Evolutionary conservation across 2,329 filamentous ascomycete species (phyloP), one percentile per base, ranked within the genome.

Genomic region (Talaromyces sp.): DNA sequence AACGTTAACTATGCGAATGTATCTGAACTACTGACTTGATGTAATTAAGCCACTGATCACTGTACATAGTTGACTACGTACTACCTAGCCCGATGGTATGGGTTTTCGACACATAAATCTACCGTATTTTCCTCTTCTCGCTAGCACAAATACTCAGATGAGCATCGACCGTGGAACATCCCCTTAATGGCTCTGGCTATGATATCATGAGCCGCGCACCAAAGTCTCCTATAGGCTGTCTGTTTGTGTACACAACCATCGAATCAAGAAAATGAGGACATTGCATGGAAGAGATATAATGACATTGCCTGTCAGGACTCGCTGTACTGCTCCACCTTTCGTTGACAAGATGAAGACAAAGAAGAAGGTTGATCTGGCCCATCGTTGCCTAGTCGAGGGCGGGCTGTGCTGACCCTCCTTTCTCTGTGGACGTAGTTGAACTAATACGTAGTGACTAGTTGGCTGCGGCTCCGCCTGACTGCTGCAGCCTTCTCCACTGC

Each of bases 401-500:
- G 23, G 25, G 25, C 25, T 31, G n/a, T 3, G 18, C 23, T 21
- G 23, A 23, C n/a, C 12, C 6, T n/a, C 25, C 40, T 23, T 23
- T 44, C 18, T 12, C 7, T 21, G 9, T n/a, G 18, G n/a, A n/a
- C n/a, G n/a, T n/a, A n/a, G n/a, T n/a, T n/a, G n/a, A n/a, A n/a
- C n/a, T n/a, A n/a, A n/a, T n/a, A n/a, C n/a, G n/a, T n/a, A n/a
- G n/a, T n/a, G n/a, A n/a, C n/a, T 21, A 14, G 33, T 42, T 57
- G 7, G 33, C 28, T 57, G 54, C 39, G 35, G 54, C 54, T 57
- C 54, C 54, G 54, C 54, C 37, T 56, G 54, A 25, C 54, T 40
- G 37, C 44, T 37, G 44, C 18, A 33, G 28, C 31, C 31, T 54
- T 7, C 50, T 54, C 50, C 50, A 54, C 50, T 54, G 50, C 31